phyloP scores from a whole-genome alignment of 352 stramenopile genomes.

The Phytophthora tentaculata region DNA sequence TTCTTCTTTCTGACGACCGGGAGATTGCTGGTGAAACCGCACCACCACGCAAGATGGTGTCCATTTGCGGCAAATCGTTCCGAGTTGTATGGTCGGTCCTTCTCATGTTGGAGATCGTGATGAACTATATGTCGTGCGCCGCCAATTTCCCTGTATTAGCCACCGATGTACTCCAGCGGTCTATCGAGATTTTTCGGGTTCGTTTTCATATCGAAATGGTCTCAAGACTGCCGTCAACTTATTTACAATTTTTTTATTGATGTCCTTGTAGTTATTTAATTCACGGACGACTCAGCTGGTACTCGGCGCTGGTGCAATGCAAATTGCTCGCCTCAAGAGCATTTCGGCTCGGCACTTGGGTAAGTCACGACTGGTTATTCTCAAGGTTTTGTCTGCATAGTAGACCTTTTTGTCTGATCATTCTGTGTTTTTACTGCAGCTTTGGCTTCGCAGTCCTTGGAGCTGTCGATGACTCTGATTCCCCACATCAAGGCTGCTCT shows the following conservation, averaged over 20 bases:
- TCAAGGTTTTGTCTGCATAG: not conserved
- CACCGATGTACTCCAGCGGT: constrained; percentile 94
- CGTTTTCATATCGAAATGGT: constrained; percentile 19
- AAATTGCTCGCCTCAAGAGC: constrained; percentile 95
- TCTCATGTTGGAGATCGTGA: constrained; percentile 95
- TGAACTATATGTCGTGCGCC: constrained; percentile 95
- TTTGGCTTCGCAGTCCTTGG: constrained; percentile 95
- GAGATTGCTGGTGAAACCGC: constrained; percentile 67
- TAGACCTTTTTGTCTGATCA: not conserved
- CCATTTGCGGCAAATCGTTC: constrained; percentile 93
- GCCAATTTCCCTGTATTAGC: constrained; percentile 94
- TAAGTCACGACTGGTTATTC: constrained; percentile 22
- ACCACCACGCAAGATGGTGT: constrained; percentile 79
- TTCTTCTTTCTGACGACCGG: constrained; percentile 75
- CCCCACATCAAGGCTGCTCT: constrained; percentile 96
- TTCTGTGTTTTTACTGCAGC: constrained; percentile 50
- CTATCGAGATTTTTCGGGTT: constrained; percentile 91
- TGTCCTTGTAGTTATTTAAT: constrained; percentile 96
- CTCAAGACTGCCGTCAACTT: not conserved
- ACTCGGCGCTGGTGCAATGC: constrained; percentile 95
- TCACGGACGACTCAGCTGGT: constrained; percentile 96
- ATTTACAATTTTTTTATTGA: constrained; percentile 17
- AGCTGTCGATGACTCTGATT: constrained; percentile 94
- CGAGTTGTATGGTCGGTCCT: constrained; percentile 96
- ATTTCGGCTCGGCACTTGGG: constrained; percentile 97